Percentiles rank a stretch among this genome's conserved stretches.
phyloP scores from a whole-genome alignment of 2,329 filamentous ascomycete species.

The Apiospora hydei region DNA sequence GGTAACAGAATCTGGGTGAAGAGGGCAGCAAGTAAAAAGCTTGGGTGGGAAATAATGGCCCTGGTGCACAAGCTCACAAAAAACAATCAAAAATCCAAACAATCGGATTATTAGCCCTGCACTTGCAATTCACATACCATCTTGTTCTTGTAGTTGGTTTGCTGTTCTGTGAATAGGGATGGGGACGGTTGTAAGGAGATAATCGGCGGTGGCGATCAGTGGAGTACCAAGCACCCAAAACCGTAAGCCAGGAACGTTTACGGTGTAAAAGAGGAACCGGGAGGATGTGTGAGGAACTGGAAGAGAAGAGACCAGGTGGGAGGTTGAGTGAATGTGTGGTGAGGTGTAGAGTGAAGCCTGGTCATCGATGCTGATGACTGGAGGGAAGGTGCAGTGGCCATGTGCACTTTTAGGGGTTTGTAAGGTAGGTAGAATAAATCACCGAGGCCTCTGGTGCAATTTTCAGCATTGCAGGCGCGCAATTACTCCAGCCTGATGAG shows the following conservation, averaged over 20 bases:
- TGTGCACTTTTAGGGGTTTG: not conserved
- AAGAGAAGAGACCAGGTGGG: not conserved
- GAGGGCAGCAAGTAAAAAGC: not conserved
- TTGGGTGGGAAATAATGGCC: not conserved
- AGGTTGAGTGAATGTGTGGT: not conserved
- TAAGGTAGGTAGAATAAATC: not conserved
- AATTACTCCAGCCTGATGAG: not conserved
- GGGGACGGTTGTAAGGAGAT: not conserved
- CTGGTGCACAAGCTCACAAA: conserved; percentile 22
- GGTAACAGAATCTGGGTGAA: not conserved
- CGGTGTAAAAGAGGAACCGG: not conserved
- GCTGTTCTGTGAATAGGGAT: not conserved
- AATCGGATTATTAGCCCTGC: not conserved
- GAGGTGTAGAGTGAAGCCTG: too few species aligned
- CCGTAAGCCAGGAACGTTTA: not conserved
- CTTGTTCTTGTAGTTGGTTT: conserved; percentile 22
- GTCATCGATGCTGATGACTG: not conserved
- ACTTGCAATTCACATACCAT: conserved; percentile 31
- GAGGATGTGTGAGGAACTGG: not conserved
- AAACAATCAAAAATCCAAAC: not conserved
- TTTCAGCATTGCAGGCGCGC: not conserved
- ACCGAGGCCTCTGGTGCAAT: not conserved
- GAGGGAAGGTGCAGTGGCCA: not conserved
- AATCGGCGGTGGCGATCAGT: not conserved
- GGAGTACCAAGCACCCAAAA: not conserved